Percentiles rank a stretch among this genome's conserved stretches.
These are phyloP conservation scores for Colletotrichum spinosum DNA, from an alignment of 2,329 filamentous ascomycete genomes.

Conservation along the genomic window DNA sequence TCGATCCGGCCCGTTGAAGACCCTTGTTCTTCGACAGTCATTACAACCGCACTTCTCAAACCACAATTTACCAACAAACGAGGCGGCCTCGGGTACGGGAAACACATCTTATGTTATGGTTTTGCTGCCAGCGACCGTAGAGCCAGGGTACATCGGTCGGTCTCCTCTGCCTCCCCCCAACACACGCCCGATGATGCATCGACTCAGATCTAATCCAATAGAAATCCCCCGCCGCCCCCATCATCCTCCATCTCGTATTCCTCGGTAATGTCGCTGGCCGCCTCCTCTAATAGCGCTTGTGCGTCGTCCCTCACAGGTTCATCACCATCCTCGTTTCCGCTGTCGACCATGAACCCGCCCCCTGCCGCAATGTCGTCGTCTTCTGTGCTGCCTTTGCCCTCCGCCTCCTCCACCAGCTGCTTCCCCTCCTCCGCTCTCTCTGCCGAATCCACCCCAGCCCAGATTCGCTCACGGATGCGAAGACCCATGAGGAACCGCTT, in stretches of 20 bases:
- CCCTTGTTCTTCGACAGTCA: too few species aligned
- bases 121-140: too few species aligned
- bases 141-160: not conserved
- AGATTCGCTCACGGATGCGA: constrained; percentile 80
- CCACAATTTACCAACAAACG: too few species aligned
- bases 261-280: constrained; percentile 54
- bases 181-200: not conserved
- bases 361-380: constrained; percentile 1
- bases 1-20: too few species aligned
- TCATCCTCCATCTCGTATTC: constrained; percentile 58
- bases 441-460: constrained; percentile 64
- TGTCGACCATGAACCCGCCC: constrained; percentile 12
- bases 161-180: not conserved
- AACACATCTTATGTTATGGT: too few species aligned
- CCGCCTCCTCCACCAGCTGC: not conserved
- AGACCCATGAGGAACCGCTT: constrained; percentile 80
- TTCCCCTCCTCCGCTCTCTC: constrained; percentile 55
- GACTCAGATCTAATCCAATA: constrained; percentile 48
- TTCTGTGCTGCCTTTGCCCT: not conserved
- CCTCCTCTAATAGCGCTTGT: constrained; percentile 44
- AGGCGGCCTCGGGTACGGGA: too few species aligned
- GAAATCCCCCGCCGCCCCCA: constrained; percentile 59
- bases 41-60: too few species aligned
- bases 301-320: not conserved
- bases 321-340: not conserved